Evolutionary conservation across 176 grass and related monocot species (phyloP).

Genomic region (Aegilops umbellulata): DNA sequence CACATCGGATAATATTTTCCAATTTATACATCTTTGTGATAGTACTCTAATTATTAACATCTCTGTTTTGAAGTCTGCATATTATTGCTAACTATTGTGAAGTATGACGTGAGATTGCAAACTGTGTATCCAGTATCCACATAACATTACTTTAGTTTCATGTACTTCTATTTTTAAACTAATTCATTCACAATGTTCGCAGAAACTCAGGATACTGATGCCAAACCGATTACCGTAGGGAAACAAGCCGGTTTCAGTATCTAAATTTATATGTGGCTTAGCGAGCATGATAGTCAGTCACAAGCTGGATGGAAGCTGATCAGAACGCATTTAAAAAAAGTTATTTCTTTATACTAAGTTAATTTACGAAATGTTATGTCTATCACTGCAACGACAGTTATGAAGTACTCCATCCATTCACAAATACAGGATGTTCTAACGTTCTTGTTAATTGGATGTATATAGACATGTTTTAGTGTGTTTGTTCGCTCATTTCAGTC

Average conservation of each 20-base stretch:
- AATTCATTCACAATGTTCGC: not conserved
- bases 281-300: not conserved
- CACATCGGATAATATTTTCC: not conserved
- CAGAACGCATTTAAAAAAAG: not conserved
- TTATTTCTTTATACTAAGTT: not conserved
- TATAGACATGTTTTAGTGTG: too few relatives aligned
- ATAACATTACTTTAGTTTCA: not conserved
- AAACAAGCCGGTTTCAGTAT: not conserved
- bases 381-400: not conserved
- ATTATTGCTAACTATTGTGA: conserved; percentile 35
- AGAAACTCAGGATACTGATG: not conserved
- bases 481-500: too few relatives aligned
- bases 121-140: not conserved
- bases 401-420: not conserved
- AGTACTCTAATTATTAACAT: not conserved
- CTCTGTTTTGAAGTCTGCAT: conserved; percentile 11
- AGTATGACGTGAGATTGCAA: conserved; percentile 2
- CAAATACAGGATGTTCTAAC: too few relatives aligned
- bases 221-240: not conserved
- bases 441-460: too few relatives aligned
- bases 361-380: not conserved
- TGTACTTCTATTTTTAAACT: not conserved
- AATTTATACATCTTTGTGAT: not conserved
- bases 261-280: not conserved
- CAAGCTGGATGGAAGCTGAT: not conserved